phyloP scores from a whole-genome alignment of 805 yeast genomes.

The Candida sakaeoensis region DNA sequence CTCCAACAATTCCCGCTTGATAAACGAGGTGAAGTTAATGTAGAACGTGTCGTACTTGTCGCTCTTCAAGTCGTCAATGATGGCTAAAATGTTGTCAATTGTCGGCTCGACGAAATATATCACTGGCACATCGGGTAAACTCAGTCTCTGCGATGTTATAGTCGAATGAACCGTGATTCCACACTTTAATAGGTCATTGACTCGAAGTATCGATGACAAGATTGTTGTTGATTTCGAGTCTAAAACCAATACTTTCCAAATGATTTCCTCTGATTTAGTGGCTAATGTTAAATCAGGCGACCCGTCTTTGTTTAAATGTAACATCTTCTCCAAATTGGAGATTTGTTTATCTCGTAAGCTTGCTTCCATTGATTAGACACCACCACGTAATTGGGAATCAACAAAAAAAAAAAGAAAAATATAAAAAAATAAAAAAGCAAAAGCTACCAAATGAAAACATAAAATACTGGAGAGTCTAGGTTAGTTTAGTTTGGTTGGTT shows the following conservation, averaged over 20 bases:
- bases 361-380: constrained; percentile 8
- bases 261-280: constrained; percentile 58
- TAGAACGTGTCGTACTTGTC: constrained; percentile 78
- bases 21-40: constrained; percentile 80
- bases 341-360: constrained; percentile 26
- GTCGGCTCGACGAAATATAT: constrained; percentile 91
- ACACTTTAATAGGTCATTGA: constrained; percentile 81
- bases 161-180: constrained; percentile 90
- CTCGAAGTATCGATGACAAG: constrained; percentile 86
- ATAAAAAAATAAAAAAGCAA: background rate
- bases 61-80: constrained; percentile 66
- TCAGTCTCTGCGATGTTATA: constrained; percentile 67
- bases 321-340: constrained; percentile 66
- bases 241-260: constrained; percentile 88
- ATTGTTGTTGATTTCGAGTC: constrained; percentile 81
- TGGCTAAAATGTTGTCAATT: constrained; percentile 61
- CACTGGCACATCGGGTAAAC: constrained; percentile 91
- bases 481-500: too few relatives aligned
- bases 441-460: background rate
- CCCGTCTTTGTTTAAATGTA: constrained; percentile 69
- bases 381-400: constrained; percentile 4
- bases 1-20: constrained; percentile 77
- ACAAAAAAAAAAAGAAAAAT: background rate
- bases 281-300: constrained; percentile 53
- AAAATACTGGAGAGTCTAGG: too few relatives aligned